These are phyloP conservation scores for Cyclostephanos invisitatus DNA, from an alignment of 108 stramenopile species.

Conservation along the genomic window DNA sequence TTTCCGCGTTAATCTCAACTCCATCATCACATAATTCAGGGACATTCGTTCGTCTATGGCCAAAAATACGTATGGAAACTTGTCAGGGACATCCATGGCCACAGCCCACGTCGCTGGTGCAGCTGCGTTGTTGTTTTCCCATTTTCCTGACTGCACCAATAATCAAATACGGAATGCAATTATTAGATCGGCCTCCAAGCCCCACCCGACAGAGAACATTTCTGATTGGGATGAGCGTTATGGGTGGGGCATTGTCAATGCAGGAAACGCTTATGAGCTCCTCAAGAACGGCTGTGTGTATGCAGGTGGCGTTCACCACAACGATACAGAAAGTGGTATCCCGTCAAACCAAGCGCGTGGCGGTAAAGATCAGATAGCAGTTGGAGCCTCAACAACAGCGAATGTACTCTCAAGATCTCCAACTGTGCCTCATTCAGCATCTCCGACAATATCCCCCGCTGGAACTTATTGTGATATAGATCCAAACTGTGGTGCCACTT, in stretches of 20 bases:
- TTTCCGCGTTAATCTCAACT: slow-evolving; percentile 7
- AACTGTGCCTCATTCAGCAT: no score
- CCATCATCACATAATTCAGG: background rate
- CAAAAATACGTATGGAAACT: slow-evolving; percentile 7
- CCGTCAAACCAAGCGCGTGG: background rate
- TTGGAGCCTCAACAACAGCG: no score
- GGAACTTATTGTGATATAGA: no score
- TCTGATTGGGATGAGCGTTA: background rate
- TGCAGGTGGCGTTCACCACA: background rate
- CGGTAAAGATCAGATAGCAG: background rate
- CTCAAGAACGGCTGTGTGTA: background rate
- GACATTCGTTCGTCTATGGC: background rate
- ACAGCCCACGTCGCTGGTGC: slow-evolving; percentile 75
- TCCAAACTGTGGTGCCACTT: background rate
- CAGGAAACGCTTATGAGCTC: background rate
- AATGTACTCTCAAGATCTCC: no score
- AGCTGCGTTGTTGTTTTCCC: slow-evolving; percentile 59
- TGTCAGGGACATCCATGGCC: slow-evolving; percentile 59
- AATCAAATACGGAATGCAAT: slow-evolving; percentile 53
- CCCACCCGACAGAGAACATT: background rate
- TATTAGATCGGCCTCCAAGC: background rate
- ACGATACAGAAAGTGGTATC: background rate
- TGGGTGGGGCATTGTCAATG: slow-evolving; percentile 5
- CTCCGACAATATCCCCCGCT: no score
- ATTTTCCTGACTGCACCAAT: slow-evolving; percentile 52